Percentiles rank a stretch among this genome's conserved stretches.
Evolutionary conservation across 768 basidiomycete genomes (phyloP).

Genomic region (Fomitopsis pulvina): DNA sequence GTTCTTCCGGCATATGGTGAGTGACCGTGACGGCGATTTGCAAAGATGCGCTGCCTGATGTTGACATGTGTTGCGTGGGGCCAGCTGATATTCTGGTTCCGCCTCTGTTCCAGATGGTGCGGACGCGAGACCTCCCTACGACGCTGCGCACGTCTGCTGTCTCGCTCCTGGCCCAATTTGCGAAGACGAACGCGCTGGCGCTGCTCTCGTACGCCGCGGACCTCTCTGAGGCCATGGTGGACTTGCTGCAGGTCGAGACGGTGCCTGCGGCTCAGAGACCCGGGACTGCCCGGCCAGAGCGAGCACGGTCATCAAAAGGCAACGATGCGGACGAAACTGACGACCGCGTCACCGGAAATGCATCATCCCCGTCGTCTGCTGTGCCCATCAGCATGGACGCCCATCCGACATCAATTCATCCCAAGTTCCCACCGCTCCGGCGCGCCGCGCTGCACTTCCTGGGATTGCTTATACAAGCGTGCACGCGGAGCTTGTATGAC

Average conservation of each 20-base stretch:
- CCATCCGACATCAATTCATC: constrained; percentile 48
- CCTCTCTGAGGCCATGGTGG: constrained; percentile 62
- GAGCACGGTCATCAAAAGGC: not conserved
- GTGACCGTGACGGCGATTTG: constrained; percentile 11
- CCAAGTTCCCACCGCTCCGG: constrained; percentile 74
- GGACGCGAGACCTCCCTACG: constrained; percentile 56
- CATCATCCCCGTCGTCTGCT: not conserved
- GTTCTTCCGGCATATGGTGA: constrained; percentile 64
- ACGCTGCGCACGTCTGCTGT: constrained; percentile 64
- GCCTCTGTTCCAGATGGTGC: constrained; percentile 56
- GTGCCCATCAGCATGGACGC: constrained; percentile 37
- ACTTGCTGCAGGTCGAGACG: constrained; percentile 66
- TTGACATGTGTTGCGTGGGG: constrained; percentile 1
- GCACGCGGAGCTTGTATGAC: constrained; percentile 46
- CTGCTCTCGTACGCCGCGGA: constrained; percentile 57
- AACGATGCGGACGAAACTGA: not conserved
- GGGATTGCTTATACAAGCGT: constrained; percentile 56
- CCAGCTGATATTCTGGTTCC: constrained; percentile 71
- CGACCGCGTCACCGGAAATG: constrained; percentile 18
- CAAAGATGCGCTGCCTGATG: no score
- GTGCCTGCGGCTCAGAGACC: constrained; percentile 22
- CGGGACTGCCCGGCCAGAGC: not conserved
- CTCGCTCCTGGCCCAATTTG: constrained; percentile 68
- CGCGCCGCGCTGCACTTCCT: constrained; percentile 86
- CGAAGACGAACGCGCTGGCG: constrained; percentile 55